A percentile compares a stretch with the other conserved stretches of the same genome.
These are phyloP conservation scores for Chloris gayana DNA, from an alignment of 176 grass and related monocot genomes.

Conservation along the genomic window DNA sequence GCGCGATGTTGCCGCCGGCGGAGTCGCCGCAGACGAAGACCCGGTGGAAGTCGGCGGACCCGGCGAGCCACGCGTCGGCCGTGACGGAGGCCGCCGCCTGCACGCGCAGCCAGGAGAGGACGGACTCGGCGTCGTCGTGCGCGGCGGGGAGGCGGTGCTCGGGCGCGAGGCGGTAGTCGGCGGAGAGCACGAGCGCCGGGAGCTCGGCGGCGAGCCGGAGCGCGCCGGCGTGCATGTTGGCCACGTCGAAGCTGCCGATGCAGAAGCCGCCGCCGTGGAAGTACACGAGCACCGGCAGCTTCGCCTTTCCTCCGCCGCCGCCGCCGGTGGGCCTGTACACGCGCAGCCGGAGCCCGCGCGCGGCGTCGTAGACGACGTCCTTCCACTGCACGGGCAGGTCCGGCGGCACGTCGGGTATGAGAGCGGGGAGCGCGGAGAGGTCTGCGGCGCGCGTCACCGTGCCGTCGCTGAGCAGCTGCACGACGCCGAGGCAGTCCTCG, in stretches of 20 bases:
- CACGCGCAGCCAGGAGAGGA: conserved; percentile 49
- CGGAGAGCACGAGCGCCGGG: conserved; percentile 50
- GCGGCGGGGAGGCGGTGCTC: conserved; percentile 68
- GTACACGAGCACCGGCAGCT: conserved; percentile 29
- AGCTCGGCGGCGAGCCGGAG: background rate
- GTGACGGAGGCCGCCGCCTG: background rate
- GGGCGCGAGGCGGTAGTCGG: conserved; percentile 73
- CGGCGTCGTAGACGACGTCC: conserved; percentile 34
- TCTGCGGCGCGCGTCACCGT: conserved; percentile 39
- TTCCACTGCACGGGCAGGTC: conserved; percentile 28
- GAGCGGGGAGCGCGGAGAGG: conserved; percentile 3
- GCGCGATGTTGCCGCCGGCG: conserved; percentile 60
- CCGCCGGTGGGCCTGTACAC: background rate
- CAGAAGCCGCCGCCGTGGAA: conserved; percentile 46
- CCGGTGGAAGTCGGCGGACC: conserved; percentile 40
- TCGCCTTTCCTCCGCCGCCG: background rate
- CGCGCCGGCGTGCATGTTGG: background rate
- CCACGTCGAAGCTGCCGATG: background rate
- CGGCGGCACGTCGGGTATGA: no score
- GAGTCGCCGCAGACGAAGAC: conserved; percentile 71
- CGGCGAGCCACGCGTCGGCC: conserved; percentile 59
- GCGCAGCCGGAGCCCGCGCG: conserved; percentile 31
- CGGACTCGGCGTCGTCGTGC: conserved; percentile 36
- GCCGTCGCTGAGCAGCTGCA: conserved; percentile 56
- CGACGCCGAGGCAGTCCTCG: conserved; percentile 54